Conservation (phyloP, 257 asterid genomes). For the Solanum paucissectum region DNA sequence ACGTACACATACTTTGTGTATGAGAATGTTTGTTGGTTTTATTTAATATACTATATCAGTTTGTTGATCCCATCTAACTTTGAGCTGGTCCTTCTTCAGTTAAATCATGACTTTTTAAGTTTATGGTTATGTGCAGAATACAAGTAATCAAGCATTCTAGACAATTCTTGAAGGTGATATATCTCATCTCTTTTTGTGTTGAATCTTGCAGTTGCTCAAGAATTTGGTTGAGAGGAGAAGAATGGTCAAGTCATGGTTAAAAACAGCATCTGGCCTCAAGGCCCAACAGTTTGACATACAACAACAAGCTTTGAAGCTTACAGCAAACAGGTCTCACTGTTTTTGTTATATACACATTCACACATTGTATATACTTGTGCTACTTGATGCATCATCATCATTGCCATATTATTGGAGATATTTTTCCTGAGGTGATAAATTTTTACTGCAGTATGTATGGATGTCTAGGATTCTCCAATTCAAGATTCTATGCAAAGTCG, state of each 20-base stretch:
- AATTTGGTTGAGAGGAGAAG: constrained; percentile 83
- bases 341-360: not conserved
- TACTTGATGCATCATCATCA: constrained; percentile 4
- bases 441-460: constrained; percentile 76
- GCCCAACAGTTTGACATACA: constrained; percentile 88
- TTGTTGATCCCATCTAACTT: not conserved
- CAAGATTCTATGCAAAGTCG: constrained; percentile 95
- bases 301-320: constrained; percentile 94
- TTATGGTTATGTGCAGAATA: not conserved
- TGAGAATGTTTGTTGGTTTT: not conserved
- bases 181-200: not conserved
- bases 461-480: constrained; percentile 90
- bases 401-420: not conserved
- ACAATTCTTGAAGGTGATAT: not conserved
- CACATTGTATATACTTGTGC: not conserved
- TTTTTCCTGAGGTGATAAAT: constrained; percentile 10
- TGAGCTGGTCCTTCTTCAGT: not conserved
- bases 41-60: not conserved
- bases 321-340: constrained; percentile 79
- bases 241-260: constrained; percentile 64
- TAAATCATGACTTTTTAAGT: not conserved
- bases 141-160: not conserved
- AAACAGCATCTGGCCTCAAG: constrained; percentile 78
- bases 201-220: constrained; percentile 53
- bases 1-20: not conserved